phyloP scores from a whole-genome alignment of 495 filamentous ascomycete genomes.

The Penicillium antarcticum region DNA sequence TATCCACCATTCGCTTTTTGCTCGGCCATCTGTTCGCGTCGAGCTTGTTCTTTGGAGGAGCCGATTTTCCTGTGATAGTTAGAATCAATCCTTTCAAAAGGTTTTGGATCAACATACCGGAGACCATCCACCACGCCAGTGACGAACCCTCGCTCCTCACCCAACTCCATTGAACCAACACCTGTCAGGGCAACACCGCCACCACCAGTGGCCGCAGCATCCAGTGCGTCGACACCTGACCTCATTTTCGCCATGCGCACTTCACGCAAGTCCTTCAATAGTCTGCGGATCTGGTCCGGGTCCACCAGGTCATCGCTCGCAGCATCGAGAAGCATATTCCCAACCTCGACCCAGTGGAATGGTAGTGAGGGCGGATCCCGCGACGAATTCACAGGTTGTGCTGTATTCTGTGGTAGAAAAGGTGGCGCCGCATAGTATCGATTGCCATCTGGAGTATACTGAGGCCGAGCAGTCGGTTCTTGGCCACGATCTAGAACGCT shows the following conservation, averaged over 20 bases:
- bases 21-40: conserved; percentile 45
- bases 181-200: conserved; percentile 75
- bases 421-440: conserved; percentile 41
- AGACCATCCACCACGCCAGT: conserved; percentile 82
- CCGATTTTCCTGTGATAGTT: conserved; percentile 37
- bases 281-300: conserved; percentile 65
- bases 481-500: conserved; percentile 28
- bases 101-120: conserved; percentile 39
- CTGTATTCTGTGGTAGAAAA: conserved; percentile 42
- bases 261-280: conserved; percentile 82
- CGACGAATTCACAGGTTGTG: conserved; percentile 20
- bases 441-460: conserved; percentile 40
- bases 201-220: conserved; percentile 56
- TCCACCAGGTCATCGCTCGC: conserved; percentile 83
- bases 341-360: conserved; percentile 91
- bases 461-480: conserved; percentile 28
- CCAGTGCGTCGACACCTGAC: conserved; percentile 63
- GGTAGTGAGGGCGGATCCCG: conserved; percentile 61
- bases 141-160: conserved; percentile 82
- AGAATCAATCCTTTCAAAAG: not conserved
- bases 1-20: conserved; percentile 40
- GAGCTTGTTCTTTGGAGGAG: conserved; percentile 46
- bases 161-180: conserved; percentile 86
- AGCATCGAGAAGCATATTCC: conserved; percentile 77
- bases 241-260: conserved; percentile 87